These are phyloP conservation scores for Fimicolochytrium jonesii DNA, from an alignment of 192 early-diverging fungal genomes.

Conservation along the genomic window DNA sequence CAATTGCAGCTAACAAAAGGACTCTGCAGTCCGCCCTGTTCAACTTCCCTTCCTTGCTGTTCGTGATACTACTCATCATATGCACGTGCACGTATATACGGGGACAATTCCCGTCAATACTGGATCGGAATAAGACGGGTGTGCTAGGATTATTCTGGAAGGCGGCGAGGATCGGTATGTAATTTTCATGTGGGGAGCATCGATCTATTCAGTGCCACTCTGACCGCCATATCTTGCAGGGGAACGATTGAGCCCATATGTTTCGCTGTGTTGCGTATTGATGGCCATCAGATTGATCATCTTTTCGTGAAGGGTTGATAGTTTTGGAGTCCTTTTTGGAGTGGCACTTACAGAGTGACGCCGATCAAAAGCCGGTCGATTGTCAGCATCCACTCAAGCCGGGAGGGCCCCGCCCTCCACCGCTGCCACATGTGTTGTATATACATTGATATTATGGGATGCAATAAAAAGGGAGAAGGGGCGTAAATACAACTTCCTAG, in stretches of 20 bases:
- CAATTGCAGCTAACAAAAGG: too few relatives aligned
- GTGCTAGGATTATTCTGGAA: constrained; percentile 93
- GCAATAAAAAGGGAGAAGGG: too few relatives aligned
- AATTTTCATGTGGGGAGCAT: neutral
- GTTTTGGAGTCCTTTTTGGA: too few relatives aligned
- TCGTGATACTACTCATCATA: constrained; percentile 88
- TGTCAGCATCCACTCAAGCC: too few relatives aligned
- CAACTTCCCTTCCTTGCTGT: constrained; percentile 88
- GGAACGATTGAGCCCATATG: constrained; percentile 92
- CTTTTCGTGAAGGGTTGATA: constrained; percentile 5
- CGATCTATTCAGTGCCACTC: neutral
- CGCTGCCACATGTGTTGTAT: too few relatives aligned
- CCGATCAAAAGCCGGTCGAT: too few relatives aligned
- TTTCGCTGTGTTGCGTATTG: constrained; percentile 80
- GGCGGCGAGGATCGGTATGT: constrained; percentile 78
- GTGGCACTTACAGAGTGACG: too few relatives aligned
- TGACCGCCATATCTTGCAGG: too few relatives aligned
- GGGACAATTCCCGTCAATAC: constrained; percentile 77
- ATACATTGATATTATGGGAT: too few relatives aligned
- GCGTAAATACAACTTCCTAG: too few relatives aligned
- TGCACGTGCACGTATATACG: constrained; percentile 96
- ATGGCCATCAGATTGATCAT: constrained; percentile 61
- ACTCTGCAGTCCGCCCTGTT: constrained; percentile 96
- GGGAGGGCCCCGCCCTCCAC: too few relatives aligned
- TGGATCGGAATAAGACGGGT: constrained; percentile 89